These are phyloP conservation scores for Pyrus betulifolia DNA, from an alignment of 306 rosid species.

Conservation along the genomic window DNA sequence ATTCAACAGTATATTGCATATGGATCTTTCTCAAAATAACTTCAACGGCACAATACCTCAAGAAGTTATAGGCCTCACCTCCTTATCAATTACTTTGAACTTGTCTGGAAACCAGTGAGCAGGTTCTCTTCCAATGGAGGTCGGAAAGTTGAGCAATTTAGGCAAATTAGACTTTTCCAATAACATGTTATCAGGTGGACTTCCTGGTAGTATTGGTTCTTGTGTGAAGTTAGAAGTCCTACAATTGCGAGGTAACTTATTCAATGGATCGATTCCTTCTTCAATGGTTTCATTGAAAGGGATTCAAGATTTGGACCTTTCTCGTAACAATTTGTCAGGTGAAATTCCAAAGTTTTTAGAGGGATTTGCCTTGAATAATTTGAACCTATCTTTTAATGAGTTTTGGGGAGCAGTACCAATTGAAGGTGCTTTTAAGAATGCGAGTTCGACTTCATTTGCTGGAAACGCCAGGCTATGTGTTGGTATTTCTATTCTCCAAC, in stretches of 20 bases:
- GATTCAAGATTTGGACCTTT: neutral
- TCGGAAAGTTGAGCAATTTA: neutral
- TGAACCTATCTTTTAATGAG: neutral
- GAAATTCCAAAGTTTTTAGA: neutral
- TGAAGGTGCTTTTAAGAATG: neutral
- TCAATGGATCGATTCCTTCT: neutral
- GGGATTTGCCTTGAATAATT: neutral
- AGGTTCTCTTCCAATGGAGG: neutral
- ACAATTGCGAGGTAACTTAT: neutral
- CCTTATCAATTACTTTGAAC: neutral
- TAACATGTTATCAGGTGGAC: neutral
- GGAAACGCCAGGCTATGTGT: neutral
- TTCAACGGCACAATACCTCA: neutral
- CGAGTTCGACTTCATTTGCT: neutral
- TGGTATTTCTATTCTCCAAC: neutral
- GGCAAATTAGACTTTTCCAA: neutral
- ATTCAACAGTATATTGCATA: neutral
- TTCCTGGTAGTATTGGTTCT: neutral
- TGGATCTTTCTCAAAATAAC: neutral
- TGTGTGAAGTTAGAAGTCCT: neutral
- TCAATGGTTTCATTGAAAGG: neutral
- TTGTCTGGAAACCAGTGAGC: neutral
- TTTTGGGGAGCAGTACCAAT: neutral
- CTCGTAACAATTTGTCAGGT: neutral
- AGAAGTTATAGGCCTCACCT: neutral